These are phyloP conservation scores for Omphalea diandra DNA, from an alignment of 441 rosid species.

Conservation along the genomic window DNA sequence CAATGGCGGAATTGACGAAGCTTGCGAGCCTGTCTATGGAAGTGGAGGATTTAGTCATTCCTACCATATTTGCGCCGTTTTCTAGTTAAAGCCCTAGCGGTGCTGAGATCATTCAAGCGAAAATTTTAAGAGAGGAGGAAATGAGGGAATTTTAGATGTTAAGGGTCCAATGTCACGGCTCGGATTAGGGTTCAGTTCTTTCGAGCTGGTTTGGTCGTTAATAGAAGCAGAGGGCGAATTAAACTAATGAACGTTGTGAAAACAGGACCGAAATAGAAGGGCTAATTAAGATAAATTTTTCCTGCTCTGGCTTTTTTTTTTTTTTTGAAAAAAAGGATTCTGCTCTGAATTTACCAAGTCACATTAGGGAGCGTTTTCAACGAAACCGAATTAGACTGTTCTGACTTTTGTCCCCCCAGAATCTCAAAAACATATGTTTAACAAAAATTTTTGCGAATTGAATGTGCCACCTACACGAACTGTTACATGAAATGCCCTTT, in stretches of 20 bases:
- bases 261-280: background rate
- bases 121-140: background rate
- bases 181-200: slow-evolving; percentile 6
- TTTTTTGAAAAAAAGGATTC: too few species aligned
- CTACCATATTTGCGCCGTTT: too few species aligned
- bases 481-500: too few species aligned
- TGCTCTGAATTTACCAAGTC: too few species aligned
- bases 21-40: slow-evolving; percentile 54
- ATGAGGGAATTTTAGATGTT: background rate
- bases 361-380: too few species aligned
- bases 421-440: too few species aligned
- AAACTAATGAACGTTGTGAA: background rate
- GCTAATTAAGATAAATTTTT: too few species aligned
- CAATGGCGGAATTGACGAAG: slow-evolving; percentile 54
- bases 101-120: slow-evolving; percentile 4
- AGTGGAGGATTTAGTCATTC: slow-evolving; percentile 46
- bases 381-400: too few species aligned
- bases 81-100: slow-evolving; percentile 9
- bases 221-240: background rate
- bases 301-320: too few species aligned
- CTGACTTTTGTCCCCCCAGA: too few species aligned
- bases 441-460: too few species aligned
- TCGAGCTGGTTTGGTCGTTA: slow-evolving; percentile 7
- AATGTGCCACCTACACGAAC: too few species aligned
- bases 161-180: background rate